Evolutionary conservation across 129 eudicot genomes (phyloP).

Genomic region (Sambucus nigra): DNA sequence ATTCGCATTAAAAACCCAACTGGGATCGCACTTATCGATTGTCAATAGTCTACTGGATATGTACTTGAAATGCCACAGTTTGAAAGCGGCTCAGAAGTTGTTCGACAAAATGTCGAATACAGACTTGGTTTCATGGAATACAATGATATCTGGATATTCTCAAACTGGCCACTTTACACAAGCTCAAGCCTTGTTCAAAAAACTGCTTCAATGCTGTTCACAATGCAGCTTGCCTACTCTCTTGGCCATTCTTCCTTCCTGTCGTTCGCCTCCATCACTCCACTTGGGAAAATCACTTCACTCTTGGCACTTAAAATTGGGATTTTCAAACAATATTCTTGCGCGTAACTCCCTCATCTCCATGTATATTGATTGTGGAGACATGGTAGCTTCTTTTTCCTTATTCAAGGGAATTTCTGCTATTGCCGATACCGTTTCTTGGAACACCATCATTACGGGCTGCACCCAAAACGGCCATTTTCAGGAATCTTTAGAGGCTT

Average conservation of each 20-base stretch:
- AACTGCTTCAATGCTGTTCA: constrained; percentile 20
- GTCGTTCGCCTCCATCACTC: constrained; percentile 41
- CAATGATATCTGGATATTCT: constrained; percentile 57
- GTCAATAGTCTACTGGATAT: constrained; percentile 47
- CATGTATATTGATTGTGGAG: constrained; percentile 60
- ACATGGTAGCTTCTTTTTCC: constrained; percentile 24
- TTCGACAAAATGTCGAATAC: constrained; percentile 26
- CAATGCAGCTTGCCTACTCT: constrained; percentile 41
- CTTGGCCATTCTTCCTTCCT: constrained; percentile 41
- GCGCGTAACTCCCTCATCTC: constrained; percentile 41
- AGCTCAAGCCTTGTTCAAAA: constrained; percentile 45
- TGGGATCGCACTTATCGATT: constrained; percentile 16
- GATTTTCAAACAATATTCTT: constrained; percentile 34
- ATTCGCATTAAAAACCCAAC: constrained; percentile 20
- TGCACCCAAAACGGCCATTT: constrained; percentile 49
- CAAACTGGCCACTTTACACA: constrained; percentile 31
- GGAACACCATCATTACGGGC: constrained; percentile 53
- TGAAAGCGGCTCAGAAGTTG: constrained; percentile 26
- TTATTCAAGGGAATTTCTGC: constrained; percentile 22
- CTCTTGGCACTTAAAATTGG: constrained; percentile 47
- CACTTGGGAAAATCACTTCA: constrained; percentile 44
- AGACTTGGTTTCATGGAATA: constrained; percentile 59
- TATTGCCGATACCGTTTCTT: constrained; percentile 39
- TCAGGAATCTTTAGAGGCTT: constrained; percentile 36
- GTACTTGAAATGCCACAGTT: constrained; percentile 43